Evolutionary conservation across 257 asterid genomes (phyloP), one percentile per base, ranked within the genome.

Genomic region (Petunia secreta): DNA sequence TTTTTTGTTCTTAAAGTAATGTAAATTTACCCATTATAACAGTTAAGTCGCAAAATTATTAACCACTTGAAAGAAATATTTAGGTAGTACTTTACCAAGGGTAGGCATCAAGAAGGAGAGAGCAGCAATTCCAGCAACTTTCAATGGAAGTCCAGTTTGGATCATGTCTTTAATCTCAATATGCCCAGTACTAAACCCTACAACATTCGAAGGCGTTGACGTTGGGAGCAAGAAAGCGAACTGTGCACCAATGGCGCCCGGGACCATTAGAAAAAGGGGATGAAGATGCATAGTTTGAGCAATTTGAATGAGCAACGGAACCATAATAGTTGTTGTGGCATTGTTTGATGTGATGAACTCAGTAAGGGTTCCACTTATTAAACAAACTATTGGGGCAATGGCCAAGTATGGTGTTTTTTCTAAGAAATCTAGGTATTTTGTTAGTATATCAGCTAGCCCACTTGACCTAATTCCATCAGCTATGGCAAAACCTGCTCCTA

Each of bases 401-500:
- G 97, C 94, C 87, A 91, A 86, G 68, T 91, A 92, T 0, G 98
- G 99, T 0, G 86, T 94, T 0, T 63, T 2, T 78, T 90, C 88
- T 13, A 95, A 79, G 88, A 95, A 95, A 6, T 79, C 87, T 14
- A 93, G 87, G 60, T 84, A 84, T 65, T 88, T 60, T 3, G 99
- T 88, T 3, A 95, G 76, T 9, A 88, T 87, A 41, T 92, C 91
- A 6, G 99, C 92, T 1, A 95, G 87, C 10, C 99, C 99, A 85
- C 98, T 95, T 5, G 93, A 73, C 44, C 92, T 93, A 46, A 95
- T 92, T 1, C 99, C 99, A 16, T 88, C 95, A 0, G 99, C 99
- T 38, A 95, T 90, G 44, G 98, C 99, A 73, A 95, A 93, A 3
- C 98, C 99, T 1, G 98, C 98, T 1, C 99, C 99, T 14, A 95